Conservation (phyloP, 2,329 filamentous ascomycete genomes). For the Raffaelea albimanens region DNA sequence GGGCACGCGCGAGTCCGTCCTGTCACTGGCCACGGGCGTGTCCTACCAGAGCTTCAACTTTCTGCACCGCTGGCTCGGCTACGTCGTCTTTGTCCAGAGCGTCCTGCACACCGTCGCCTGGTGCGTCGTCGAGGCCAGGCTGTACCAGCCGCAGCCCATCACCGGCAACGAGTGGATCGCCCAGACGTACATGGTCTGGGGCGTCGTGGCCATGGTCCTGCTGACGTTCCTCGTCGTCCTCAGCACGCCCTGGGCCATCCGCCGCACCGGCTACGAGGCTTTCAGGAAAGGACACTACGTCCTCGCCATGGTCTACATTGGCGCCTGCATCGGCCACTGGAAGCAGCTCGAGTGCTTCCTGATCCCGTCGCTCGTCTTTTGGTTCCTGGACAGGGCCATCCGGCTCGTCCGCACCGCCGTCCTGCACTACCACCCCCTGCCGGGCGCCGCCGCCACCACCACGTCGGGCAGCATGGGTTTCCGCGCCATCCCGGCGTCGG, state of each 20-base stretch:
- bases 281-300: constrained; percentile 69
- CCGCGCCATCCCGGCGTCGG: constrained; percentile 36
- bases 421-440: constrained; percentile 43
- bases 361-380: constrained; percentile 54
- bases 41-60: constrained; percentile 74
- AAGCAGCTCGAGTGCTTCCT: constrained; percentile 57
- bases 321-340: constrained; percentile 71
- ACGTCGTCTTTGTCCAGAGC: constrained; percentile 61
- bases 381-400: constrained; percentile 53
- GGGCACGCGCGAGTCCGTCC: constrained; percentile 58
- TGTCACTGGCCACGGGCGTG: constrained; percentile 61
- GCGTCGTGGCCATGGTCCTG: constrained; percentile 57
- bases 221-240: constrained; percentile 48
- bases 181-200: constrained; percentile 64
- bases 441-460: neutral
- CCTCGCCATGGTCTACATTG: constrained; percentile 64
- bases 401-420: constrained; percentile 48
- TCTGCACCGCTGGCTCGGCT: constrained; percentile 66
- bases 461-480: constrained; percentile 6
- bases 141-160: constrained; percentile 36
- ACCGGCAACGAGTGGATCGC: constrained; percentile 47
- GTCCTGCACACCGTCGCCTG: constrained; percentile 62
- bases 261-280: constrained; percentile 58
- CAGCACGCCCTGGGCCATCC: constrained; percentile 45
- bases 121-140: constrained; percentile 25